phyloP scores from a whole-genome alignment of 1,284 basidiomycete species.

The Sanghuangporus sanghuang region DNA sequence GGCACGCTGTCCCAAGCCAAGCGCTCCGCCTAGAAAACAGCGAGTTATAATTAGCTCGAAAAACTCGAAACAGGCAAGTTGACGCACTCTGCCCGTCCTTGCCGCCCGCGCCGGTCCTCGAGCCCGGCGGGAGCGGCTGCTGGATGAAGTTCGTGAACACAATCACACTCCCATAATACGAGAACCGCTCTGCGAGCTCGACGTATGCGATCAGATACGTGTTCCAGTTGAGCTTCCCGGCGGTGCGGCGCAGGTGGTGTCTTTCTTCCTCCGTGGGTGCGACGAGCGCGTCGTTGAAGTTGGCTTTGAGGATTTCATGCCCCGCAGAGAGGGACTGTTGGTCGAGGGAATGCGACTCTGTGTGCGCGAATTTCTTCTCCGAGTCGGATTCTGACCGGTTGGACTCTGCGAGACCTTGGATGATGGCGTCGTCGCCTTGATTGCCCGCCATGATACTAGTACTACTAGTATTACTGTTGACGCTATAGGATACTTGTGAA shows the following conservation, averaged over 20 bases:
- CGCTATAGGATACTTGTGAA: neutral
- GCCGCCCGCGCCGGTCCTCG: constrained; percentile 62
- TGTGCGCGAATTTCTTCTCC: constrained; percentile 23
- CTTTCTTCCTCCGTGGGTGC: constrained; percentile 71
- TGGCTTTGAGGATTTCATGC: constrained; percentile 29
- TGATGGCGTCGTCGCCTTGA: constrained; percentile 28
- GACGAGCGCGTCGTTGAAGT: constrained; percentile 36
- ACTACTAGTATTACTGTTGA: neutral
- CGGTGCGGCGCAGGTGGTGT: constrained; percentile 52
- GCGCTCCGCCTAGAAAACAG: constrained; percentile 43
- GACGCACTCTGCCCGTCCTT: constrained; percentile 34
- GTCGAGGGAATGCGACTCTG: constrained; percentile 15
- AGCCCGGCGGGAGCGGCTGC: constrained; percentile 58
- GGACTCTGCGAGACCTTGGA: constrained; percentile 28
- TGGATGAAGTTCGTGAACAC: constrained; percentile 76
- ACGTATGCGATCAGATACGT: constrained; percentile 66
- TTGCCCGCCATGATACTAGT: constrained; percentile 26
- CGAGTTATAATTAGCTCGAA: constrained; percentile 26
- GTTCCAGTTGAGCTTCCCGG: constrained; percentile 59
- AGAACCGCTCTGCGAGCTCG: constrained; percentile 75
- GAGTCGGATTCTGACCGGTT: constrained; percentile 21
- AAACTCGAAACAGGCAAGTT: neutral
- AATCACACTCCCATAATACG: constrained; percentile 60
- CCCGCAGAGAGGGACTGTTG: constrained; percentile 18
- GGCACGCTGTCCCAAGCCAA: constrained; percentile 58